Conservation (phyloP, 257 asterid species). For the Capsicum pubescens region DNA sequence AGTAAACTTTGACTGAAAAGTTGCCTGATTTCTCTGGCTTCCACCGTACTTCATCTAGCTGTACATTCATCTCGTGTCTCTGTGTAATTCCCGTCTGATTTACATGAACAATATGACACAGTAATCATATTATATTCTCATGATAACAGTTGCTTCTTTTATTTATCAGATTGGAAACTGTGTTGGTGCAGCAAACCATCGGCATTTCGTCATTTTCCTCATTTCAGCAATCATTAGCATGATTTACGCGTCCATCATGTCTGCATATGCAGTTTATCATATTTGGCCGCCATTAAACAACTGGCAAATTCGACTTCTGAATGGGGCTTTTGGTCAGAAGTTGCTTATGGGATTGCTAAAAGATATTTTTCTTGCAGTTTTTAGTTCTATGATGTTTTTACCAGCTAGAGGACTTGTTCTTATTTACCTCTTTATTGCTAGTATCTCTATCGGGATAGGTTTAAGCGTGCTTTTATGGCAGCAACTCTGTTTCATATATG, state of each 20-base stretch:
- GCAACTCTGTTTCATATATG: conserved; percentile 81
- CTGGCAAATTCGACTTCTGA: conserved; percentile 33
- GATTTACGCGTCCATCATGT: conserved; percentile 53
- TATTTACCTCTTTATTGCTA: conserved; percentile 72
- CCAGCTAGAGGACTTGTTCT: conserved; percentile 79
- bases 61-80: neutral
- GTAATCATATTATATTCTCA: neutral
- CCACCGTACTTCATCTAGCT: conserved; percentile 2
- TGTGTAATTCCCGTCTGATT: neutral
- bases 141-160: conserved; percentile 19
- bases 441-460: conserved; percentile 78
- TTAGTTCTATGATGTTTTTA: conserved; percentile 65
- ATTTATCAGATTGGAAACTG: conserved; percentile 87
- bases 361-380: conserved; percentile 54
- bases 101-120: neutral
- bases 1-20: neutral
- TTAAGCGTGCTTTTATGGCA: conserved; percentile 83
- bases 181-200: conserved; percentile 89
- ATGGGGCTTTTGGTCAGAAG: conserved; percentile 36
- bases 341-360: conserved; percentile 47
- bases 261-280: conserved; percentile 58
- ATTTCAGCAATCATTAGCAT: conserved; percentile 72
- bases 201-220: conserved; percentile 74
- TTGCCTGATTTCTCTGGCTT: conserved; percentile 28
- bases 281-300: conserved; percentile 59